Evolutionary conservation across 768 basidiomycete species (phyloP), one percentile per base, ranked within the genome.

Genomic region (Cubamyces sp.): DNA sequence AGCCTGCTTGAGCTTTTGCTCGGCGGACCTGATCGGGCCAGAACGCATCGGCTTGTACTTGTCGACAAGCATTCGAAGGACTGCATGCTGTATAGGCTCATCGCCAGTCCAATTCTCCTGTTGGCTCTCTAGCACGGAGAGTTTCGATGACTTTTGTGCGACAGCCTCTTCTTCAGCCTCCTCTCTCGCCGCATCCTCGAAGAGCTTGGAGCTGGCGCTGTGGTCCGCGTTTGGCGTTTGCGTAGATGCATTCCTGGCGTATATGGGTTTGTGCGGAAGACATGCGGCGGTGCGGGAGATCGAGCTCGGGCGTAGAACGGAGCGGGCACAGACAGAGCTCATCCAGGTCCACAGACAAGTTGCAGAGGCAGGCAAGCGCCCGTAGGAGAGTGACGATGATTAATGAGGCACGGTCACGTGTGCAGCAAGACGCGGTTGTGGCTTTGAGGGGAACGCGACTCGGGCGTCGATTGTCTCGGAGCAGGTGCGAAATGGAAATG

Each of bases 61-160:
- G 77, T 94, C 92, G 37, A 93, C 81, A 5, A 94, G 81, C 91
- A 96, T 94, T 21, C 92, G 83, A 18, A 92, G 77, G 0, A 94
- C 87, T 0, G 86, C 82, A 74, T 91, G 87, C 55, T 85, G 77
- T 1, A 84, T 78, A 7, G 81, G 78, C 73, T 94, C 92, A 12
- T 94, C 90, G 0, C 91, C 91, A 1, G 82, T 83, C 92, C 91
- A 93, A 70, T 92, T 87, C 59, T 82, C 78, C 37, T 87, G 76
- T 66, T 83, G 78, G 50, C 74, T 76, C 65, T 82, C 78, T 51
- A 78, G 66, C 30, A 64, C 74, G 54, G 64, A 67, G 55, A 73
- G 66, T 26, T 70, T 62, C 53, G 68, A 61, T 5, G 66, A 59
- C 39, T 66, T 62, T 21, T 58, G 41, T 23, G 61, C n/a, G 50